Conservation (phyloP, 345 rosid species). For the Murraya paniculata region DNA sequence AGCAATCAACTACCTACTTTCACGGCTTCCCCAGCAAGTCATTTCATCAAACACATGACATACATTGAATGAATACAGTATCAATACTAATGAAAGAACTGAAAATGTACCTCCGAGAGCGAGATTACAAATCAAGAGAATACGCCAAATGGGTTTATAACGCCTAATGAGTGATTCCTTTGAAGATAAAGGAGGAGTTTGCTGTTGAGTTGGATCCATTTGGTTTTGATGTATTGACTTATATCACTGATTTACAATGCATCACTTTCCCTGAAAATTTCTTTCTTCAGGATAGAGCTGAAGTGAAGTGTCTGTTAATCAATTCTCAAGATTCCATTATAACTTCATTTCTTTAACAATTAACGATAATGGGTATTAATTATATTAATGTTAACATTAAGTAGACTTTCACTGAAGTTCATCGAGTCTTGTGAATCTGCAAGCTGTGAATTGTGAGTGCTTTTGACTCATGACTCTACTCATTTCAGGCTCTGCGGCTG, state of each 20-base stretch:
- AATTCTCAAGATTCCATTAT: background rate
- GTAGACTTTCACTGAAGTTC: background rate
- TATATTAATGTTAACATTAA: background rate
- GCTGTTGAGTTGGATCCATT: constrained; percentile 42
- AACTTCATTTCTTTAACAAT: background rate
- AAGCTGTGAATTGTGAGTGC: no score
- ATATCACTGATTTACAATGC: background rate
- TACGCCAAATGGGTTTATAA: constrained; percentile 54
- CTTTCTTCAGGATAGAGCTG: background rate
- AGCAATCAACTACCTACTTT: background rate
- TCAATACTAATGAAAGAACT: no score
- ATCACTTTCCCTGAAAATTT: background rate
- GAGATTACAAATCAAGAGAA: constrained; percentile 60
- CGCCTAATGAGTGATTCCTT: constrained; percentile 34
- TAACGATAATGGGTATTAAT: no score
- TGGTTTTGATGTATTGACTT: background rate
- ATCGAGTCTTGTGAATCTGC: background rate
- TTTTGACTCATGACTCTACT: no score
- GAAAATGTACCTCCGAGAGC: constrained; percentile 60
- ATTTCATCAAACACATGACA: constrained; percentile 39
- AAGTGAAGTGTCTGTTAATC: background rate
- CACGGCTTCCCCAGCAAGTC: constrained; percentile 15
- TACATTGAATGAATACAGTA: constrained; percentile 12
- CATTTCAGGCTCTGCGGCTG: no score
- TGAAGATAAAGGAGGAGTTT: constrained; percentile 22